Evolutionary conservation across 139 green algal species (phyloP), one percentile per base, ranked within the genome.

Genomic region (Chlamydomonas urium): DNA sequence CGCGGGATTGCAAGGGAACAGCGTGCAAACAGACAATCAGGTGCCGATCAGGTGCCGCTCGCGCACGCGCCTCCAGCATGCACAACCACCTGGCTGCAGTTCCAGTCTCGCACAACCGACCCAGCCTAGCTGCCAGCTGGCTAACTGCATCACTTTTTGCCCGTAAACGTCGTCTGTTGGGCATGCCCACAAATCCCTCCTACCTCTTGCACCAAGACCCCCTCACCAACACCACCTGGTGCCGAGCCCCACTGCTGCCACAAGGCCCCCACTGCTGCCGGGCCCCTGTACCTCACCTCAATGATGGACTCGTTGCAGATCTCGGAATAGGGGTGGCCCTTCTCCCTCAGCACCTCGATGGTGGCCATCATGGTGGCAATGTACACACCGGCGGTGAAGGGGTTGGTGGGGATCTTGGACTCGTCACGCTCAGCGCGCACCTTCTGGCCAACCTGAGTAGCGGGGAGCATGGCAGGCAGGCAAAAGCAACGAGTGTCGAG

Each of bases 251-350:
- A 65, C 56, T 33, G n/a, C n/a, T 8, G 21, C n/a, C 14, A 65
- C 10, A 26, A 65, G 56, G 21, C n/a, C 56, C 56, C 56, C 10
- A 65, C n/a, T 65, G n/a, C 19, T 31, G 60, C 14, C 14, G 32
- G 21, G 17, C 21, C 21, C 21, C 17, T 26, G 17, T 56, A 38
- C 31, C 61, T 31, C 68, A 73, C 80, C 88, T 97, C 93, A 63
- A 98, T 98, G 83, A 98, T 92, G 56, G 86, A 93, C 92, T 99
- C 96, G 82, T 99, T 99, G 92, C 95, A 99, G 79, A 99, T 98
- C 87, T 99, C 95, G 42, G 82, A 93, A 87, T 90, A 99, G 50
- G 89, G 90, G 89, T 99, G 96, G 62, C 95, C 95, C 37, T 71
- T 71, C 21, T 45, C 28, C 24, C 38, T 8, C 37, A 71, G 63